Conservation (phyloP, 2,329 filamentous ascomycete species). For the Ophiostoma sp. region DNA sequence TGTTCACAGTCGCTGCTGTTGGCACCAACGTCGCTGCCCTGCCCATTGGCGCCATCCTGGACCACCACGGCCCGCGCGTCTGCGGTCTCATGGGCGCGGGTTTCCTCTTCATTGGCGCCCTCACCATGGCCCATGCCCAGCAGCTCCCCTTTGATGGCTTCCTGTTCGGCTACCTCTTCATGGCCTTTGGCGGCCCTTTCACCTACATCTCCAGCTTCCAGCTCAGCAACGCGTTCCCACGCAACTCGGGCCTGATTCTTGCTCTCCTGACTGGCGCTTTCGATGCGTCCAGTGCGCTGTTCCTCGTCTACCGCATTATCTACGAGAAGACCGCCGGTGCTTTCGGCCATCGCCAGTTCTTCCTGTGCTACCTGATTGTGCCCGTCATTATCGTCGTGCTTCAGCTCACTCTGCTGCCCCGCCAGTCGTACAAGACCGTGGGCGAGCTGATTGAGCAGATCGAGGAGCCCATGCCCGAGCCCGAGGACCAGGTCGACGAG, state of each 20-base stretch:
- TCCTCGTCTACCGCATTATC: constrained; percentile 66
- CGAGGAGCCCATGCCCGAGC: constrained; percentile 45
- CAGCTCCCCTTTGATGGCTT: constrained; percentile 67
- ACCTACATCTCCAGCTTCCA: constrained; percentile 81
- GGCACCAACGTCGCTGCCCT: constrained; percentile 82
- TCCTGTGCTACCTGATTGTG: constrained; percentile 65
- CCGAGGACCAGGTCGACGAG: constrained; percentile 53
- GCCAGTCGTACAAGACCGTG: constrained; percentile 74
- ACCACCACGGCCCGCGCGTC: constrained; percentile 72
- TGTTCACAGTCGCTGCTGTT: constrained; percentile 88
- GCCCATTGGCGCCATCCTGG: constrained; percentile 78
- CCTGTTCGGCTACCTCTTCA: constrained; percentile 66
- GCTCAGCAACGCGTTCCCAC: constrained; percentile 76
- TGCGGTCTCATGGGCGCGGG: constrained; percentile 66
- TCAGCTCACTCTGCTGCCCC: constrained; percentile 68
- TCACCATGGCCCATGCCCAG: constrained; percentile 65
- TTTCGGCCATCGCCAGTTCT: constrained; percentile 64
- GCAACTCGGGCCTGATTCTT: constrained; percentile 70
- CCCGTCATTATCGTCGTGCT: constrained; percentile 60
- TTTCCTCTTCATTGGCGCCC: constrained; percentile 63
- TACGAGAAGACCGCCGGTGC: constrained; percentile 49
- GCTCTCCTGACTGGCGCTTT: constrained; percentile 77
- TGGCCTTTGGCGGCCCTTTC: constrained; percentile 74
- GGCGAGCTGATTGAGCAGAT: constrained; percentile 74
- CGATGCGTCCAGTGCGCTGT: constrained; percentile 74